Evolutionary conservation across 371 early-diverging fungal species (phyloP), one percentile per base, ranked within the genome.

Genomic region (Mucor velutinosus): DNA sequence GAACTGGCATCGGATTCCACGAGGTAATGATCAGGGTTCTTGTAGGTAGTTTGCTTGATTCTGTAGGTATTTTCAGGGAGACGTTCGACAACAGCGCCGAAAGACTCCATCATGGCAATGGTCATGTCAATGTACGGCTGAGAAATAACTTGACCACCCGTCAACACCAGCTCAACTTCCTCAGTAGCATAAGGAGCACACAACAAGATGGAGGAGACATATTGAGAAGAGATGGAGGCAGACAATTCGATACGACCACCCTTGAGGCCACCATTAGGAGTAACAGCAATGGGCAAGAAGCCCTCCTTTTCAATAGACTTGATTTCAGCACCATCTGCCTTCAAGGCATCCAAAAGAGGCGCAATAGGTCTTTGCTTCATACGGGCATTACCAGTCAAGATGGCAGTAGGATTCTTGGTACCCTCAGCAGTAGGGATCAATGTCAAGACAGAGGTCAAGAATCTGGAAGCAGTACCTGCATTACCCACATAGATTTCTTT

Each of bases 81-180:
- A 25, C 92, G 87, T 67, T 90, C 86, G 37, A 97, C 96, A 0
- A 83, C 60, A 61, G 94, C 86, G 49, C 99, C 98, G 76, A 98
- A 98, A 4, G 92, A 89, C 66, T 86, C 85, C 99, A 98, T 98
- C 98, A 98, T 97, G 56, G 95, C 89, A 55, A 95, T 91, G 1
- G 99, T 98, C 98, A 98, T 97, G 76, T 98, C 98, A 72, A 98
- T 98, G 79, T 98, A 98, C 14, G 94, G 96, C 75, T 96, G 96
- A 37, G 96, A 96, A 58, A 98, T 94, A n/a, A 97, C 97, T 64
- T 94, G 90, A 49, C 93, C 97, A 61, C 97, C 98, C 1, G 89
- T 87, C 57, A 98, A 81, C 39, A 86, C 92, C 58, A 98, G 83
- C 19, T 90, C 92, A 17, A 97, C 94, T 0, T 91, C 86, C 47